Base-by-base conservation (phyloP, 495 filamentous ascomycete species). In the Trichocladium antarcticum region DNA sequence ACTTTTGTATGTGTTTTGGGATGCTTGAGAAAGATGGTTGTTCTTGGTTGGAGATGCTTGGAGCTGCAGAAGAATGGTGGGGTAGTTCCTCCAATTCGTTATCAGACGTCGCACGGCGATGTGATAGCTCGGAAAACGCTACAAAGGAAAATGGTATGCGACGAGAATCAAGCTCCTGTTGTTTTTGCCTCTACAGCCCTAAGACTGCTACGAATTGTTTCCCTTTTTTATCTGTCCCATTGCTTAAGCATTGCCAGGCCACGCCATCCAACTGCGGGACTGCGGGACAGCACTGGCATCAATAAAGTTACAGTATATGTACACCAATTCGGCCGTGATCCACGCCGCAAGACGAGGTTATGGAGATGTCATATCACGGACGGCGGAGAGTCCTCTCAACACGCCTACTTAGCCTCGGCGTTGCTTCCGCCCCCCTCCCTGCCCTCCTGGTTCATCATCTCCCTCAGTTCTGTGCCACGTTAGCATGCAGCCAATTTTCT, bases 391-490 rank as follows among this genome's bases (percentile, higher is more conserved):
- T 8, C 8, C 24, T 27, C 3, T 27, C 24, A 8, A 27, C 24
- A 3, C 24, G 24, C 24, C 24, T 8, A 27, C 24, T 27, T 27
- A 27, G 3, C 8, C 8, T 8, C 24, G 24, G 10, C 10, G 9
- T 20, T 31, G n/a, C 22, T 11, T 38, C 16, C 39, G 28, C 32
- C 32, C 20, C 32, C 44, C 41, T 46, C 47, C 49, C 42, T 49
- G 5, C 34, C 39, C 42, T 61, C 50, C 31, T 52, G 44, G 28
- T 61, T 63, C 49, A 62, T 63, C 45, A 70, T 47, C 7, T 49
- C 56, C 27, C 55, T 50, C 16, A 72, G 60, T 44, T 66, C 69
- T 72, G 14, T 17, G 28, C 19, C 12, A 19, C 5, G 40, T 64
- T 29, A 62, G 59, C 44, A 35, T 39, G 24, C 6, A 36, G 16